These are phyloP conservation scores for Microthyrium microscopicum DNA, from an alignment of 2,329 filamentous ascomycete species.

Conservation along the genomic window DNA sequence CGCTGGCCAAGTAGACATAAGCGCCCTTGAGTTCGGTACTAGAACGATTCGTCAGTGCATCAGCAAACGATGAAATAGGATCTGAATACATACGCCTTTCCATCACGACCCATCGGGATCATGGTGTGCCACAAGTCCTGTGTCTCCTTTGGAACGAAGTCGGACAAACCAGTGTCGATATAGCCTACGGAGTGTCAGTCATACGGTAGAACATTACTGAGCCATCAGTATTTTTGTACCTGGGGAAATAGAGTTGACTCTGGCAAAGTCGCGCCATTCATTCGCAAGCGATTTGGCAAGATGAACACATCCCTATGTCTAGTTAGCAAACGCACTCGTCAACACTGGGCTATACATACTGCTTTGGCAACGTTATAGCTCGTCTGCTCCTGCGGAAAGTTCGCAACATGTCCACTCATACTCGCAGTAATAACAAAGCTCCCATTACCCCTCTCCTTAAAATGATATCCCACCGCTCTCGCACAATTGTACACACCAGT, in stretches of 20 bases:
- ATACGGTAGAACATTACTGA: too few species aligned
- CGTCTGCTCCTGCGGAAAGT: slow-evolving; percentile 56
- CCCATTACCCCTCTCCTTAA: slow-evolving; percentile 29
- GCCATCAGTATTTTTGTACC: too few species aligned
- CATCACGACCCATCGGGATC: slow-evolving; percentile 44
- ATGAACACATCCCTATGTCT: too few species aligned
- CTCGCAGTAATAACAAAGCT: slow-evolving; percentile 51
- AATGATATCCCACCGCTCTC: slow-evolving; percentile 52
- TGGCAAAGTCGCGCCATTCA: slow-evolving; percentile 52
- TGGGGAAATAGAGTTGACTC: slow-evolving; percentile 6
- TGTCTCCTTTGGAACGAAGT: slow-evolving; percentile 27
- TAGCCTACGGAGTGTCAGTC: slow-evolving; percentile 28
- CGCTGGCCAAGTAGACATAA: slow-evolving; percentile 37
- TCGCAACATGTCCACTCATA: slow-evolving; percentile 71
- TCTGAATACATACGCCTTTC: too few species aligned
- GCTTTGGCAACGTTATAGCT: slow-evolving; percentile 39
- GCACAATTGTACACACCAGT: slow-evolving; percentile 81
- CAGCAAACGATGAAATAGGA: too few species aligned
- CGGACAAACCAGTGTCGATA: slow-evolving; percentile 39
- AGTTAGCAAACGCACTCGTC: too few species aligned
- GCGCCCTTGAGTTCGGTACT: slow-evolving; percentile 42
- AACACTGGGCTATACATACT: too few species aligned
- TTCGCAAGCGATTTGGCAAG: slow-evolving; percentile 47
- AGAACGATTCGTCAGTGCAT: too few species aligned
- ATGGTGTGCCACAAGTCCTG: slow-evolving; percentile 42